A percentile compares a stretch with the other conserved stretches of the same genome.
phyloP scores from a whole-genome alignment of 108 stramenopile species.

The Poteriospumella lacustris region DNA sequence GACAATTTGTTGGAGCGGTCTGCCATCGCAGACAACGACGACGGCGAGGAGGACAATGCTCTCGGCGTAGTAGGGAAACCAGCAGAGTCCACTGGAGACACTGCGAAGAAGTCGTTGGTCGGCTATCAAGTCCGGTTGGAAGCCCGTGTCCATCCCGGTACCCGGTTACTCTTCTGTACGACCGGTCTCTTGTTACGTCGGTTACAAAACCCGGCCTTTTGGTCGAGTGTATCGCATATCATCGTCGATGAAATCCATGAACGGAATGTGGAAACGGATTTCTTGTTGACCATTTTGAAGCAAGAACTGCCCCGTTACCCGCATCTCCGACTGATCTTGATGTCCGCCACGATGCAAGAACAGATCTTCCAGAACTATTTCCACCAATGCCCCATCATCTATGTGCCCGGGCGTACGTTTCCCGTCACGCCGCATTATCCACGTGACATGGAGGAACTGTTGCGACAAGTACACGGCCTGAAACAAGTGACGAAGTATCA shows the following conservation, averaged over 20 bases:
- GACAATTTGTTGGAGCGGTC: too few species aligned
- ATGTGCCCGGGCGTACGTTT: constrained; percentile 86
- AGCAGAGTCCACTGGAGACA: neutral
- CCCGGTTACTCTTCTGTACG: constrained; percentile 86
- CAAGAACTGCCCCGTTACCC: constrained; percentile 57
- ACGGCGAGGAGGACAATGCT: too few species aligned
- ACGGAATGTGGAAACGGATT: constrained; percentile 79
- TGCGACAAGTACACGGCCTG: too few species aligned
- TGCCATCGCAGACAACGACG: too few species aligned
- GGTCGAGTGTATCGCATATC: constrained; percentile 76
- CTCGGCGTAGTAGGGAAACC: too few species aligned
- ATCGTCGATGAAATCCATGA: constrained; percentile 97
- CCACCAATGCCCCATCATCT: constrained; percentile 60
- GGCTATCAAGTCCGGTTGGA: constrained; percentile 89
- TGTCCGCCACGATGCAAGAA: constrained; percentile 90
- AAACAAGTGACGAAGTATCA: too few species aligned
- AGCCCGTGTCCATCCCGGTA: constrained; percentile 57
- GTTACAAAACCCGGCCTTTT: constrained; percentile 68
- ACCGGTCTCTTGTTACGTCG: constrained; percentile 93
- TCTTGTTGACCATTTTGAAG: constrained; percentile 74
- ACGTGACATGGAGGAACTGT: constrained; percentile 67
- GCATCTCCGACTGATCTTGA: constrained; percentile 67
- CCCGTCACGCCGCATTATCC: constrained; percentile 78
- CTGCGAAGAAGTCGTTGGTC: constrained; percentile 65
- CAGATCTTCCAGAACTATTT: constrained; percentile 59